Conservation (phyloP, 1,139 yeast species). For the Hyphopichia fennica region DNA sequence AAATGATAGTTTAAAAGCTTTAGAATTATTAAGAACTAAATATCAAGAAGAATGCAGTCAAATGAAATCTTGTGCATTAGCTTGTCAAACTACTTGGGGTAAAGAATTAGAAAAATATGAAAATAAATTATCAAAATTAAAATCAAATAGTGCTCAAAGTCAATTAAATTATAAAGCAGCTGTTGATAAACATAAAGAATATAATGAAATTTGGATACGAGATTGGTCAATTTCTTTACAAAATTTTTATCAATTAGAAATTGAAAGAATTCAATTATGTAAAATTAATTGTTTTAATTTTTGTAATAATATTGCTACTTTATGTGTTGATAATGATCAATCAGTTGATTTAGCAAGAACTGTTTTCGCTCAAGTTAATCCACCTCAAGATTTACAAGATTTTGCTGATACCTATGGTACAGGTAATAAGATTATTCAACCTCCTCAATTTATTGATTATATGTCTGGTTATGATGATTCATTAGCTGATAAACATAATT, state of each 20-base stretch:
- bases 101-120: constrained; percentile 71
- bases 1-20: constrained; percentile 27
- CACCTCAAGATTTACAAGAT: constrained; percentile 55
- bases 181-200: constrained; percentile 58
- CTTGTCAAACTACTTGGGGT: constrained; percentile 75
- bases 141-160: constrained; percentile 45
- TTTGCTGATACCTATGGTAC: constrained; percentile 63
- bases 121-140: constrained; percentile 58
- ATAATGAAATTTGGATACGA: constrained; percentile 69
- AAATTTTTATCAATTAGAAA: constrained; percentile 74
- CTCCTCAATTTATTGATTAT: constrained; percentile 48
- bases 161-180: constrained; percentile 62
- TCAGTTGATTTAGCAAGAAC: constrained; percentile 70
- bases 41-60: constrained; percentile 62
- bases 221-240: constrained; percentile 78
- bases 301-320: constrained; percentile 72
- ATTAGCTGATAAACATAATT: constrained; percentile 16
- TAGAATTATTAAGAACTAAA: constrained; percentile 48
- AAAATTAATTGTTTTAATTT: constrained; percentile 82
- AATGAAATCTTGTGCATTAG: constrained; percentile 58
- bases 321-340: constrained; percentile 79
- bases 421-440: constrained; percentile 61
- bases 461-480: constrained; percentile 37
- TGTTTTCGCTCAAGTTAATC: constrained; percentile 67
- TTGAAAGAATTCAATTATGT: constrained; percentile 71